Base-by-base conservation (phyloP, 1,284 basidiomycete species). In the Irpex sp. region DNA sequence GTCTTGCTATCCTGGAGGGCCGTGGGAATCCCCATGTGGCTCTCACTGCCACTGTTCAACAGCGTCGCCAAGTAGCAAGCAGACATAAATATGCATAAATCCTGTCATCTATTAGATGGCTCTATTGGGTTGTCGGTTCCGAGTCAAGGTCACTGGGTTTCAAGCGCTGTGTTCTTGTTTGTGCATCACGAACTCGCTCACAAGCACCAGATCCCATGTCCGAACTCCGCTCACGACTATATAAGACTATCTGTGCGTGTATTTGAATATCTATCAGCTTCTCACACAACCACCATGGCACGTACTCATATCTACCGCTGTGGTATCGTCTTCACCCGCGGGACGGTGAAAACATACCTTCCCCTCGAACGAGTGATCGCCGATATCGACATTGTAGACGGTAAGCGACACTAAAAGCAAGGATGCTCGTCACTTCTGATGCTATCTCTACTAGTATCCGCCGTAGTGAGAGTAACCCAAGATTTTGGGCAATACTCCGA, bases 391-490 rank as follows among this genome's bases (percentile, higher is more conserved):
- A 38, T 62, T 26, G 37, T 62, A 34, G 61, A 62, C 21, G 56
- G 61, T 62, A 49, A 38, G 61, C 31, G 31, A 34, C 31, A 34
- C 31, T 34, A 34, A 34, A 34, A 34, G 31, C 31, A 34, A 34
- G 31, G 31, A 34, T 34, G 31, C 31, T 34, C 31, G 31, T 34
- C 31, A 34, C 31, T 34, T 5, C 31, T 34, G 31, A 34, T 34
- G 31, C 31, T 34, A 34, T 31, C 40, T 8, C 21, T 34, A 8
- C 21, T 66, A 86, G 83, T 84, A 0, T 81, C 83, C 9, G 82
- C 84, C 0, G 76, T 78, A 15, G 79, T 86, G 9, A 75, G 77
- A 0, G 68, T 88, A 21, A 70, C 70, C 0, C 86, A 88, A 64
- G 31, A 62, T 7, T 62, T 62, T 57, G 59, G 61, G 61, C 56